Conservation (phyloP, 1,284 basidiomycete genomes). For the Trichosporon sp. region DNA sequence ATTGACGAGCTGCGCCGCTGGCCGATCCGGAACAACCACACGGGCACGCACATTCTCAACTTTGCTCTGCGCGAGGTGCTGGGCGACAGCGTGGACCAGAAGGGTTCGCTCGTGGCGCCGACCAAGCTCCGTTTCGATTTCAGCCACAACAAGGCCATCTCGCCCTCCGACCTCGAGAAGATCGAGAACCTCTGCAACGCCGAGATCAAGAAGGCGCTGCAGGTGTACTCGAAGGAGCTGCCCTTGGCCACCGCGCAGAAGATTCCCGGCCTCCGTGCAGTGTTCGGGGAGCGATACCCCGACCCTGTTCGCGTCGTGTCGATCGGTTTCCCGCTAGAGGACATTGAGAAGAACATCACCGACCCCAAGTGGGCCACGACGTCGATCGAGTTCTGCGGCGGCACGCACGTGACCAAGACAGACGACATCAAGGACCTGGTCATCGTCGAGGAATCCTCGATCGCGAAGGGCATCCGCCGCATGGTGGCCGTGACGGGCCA, state of each 20-base stretch:
- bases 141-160: constrained; percentile 85
- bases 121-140: constrained; percentile 97
- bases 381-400: constrained; percentile 95
- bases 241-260: constrained; percentile 72
- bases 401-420: constrained; percentile 94
- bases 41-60: constrained; percentile 97
- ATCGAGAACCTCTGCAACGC: constrained; percentile 80
- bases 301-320: constrained; percentile 95
- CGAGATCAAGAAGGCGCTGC: constrained; percentile 86
- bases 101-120: constrained; percentile 93
- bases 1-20: constrained; percentile 88
- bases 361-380: constrained; percentile 86
- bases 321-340: constrained; percentile 78
- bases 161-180: constrained; percentile 65
- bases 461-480: constrained; percentile 94
- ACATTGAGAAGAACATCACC: constrained; percentile 75
- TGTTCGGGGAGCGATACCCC: constrained; percentile 96
- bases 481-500: constrained; percentile 92
- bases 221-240: constrained; percentile 83
- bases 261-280: constrained; percentile 89
- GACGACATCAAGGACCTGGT: constrained; percentile 95
- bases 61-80: constrained; percentile 85
- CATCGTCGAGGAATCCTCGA: constrained; percentile 90
- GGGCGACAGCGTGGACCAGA: constrained; percentile 96
- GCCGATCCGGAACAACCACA: constrained; percentile 96